phyloP scores from a whole-genome alignment of 768 basidiomycete genomes.

The Termitomyces sp. region DNA sequence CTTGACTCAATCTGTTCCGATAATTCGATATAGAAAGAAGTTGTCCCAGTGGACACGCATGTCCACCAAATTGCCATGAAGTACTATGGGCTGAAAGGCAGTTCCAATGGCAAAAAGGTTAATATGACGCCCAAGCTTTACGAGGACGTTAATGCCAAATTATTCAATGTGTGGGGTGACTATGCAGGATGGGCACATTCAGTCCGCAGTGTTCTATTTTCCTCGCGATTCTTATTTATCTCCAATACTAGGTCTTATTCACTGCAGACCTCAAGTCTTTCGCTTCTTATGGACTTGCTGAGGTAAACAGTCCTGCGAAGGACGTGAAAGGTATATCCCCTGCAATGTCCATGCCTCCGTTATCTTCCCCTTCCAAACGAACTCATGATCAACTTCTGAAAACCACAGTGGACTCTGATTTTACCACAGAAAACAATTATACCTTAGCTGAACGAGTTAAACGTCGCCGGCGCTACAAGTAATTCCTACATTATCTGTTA shows the following conservation, averaged over 20 bases:
- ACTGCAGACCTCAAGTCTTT: conserved; percentile 72
- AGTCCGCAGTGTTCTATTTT: conserved; percentile 30
- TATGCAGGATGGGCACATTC: conserved; percentile 92
- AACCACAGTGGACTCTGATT: not conserved
- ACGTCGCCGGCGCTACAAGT: conserved; percentile 25
- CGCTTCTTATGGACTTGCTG: conserved; percentile 47
- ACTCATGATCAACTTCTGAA: conserved; percentile 13
- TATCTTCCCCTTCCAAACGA: conserved; percentile 26
- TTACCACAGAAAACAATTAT: conserved; percentile 5
- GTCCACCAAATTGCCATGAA: conserved; percentile 85
- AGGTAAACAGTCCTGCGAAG: not conserved
- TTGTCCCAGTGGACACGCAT: conserved; percentile 95
- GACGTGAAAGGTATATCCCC: conserved; percentile 11
- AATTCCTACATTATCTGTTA: not conserved
- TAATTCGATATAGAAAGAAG: conserved; percentile 52
- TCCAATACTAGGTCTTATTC: conserved; percentile 53
- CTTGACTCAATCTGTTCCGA: not conserved
- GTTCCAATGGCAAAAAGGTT: conserved; percentile 31
- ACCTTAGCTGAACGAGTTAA: conserved; percentile 40
- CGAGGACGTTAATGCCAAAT: conserved; percentile 58
- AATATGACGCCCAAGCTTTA: conserved; percentile 77
- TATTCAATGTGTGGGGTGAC: conserved; percentile 69
- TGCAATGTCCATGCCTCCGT: conserved; percentile 24
- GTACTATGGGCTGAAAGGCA: conserved; percentile 62
- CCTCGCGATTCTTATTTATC: not conserved